phyloP scores from a whole-genome alignment of 345 rosid species.

The Dimocarpus longan region DNA sequence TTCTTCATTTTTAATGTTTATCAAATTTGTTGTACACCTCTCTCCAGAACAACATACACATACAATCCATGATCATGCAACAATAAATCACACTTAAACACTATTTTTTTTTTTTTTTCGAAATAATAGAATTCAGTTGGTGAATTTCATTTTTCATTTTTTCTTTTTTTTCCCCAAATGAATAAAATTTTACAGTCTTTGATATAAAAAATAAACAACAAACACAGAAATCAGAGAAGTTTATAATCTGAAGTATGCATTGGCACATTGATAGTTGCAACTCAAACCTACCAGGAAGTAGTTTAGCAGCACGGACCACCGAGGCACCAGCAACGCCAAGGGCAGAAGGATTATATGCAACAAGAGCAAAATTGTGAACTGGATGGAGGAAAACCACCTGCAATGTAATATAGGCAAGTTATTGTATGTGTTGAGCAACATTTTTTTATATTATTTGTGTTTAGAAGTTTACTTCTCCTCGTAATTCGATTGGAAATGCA shows the following conservation, averaged over 20 bases:
- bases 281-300: slow-evolving; percentile 72
- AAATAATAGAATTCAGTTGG: too few relatives aligned
- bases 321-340: slow-evolving; percentile 72
- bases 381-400: slow-evolving; percentile 99
- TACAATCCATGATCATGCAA: background rate
- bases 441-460: slow-evolving; percentile 3
- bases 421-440: slow-evolving; percentile 13
- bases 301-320: slow-evolving; percentile 81
- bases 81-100: background rate
- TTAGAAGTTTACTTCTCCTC: slow-evolving; percentile 73
- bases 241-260: background rate
- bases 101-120: too few relatives aligned
- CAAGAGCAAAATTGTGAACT: slow-evolving; percentile 90
- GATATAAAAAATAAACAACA: too few relatives aligned
- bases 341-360: slow-evolving; percentile 86
- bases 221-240: background rate
- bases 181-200: too few relatives aligned
- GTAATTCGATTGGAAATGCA: slow-evolving; percentile 94
- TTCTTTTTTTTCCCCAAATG: too few relatives aligned
- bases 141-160: too few relatives aligned
- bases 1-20: too few relatives aligned
- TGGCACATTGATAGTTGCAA: slow-evolving; percentile 6
- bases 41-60: too few relatives aligned
- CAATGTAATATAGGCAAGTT: slow-evolving; percentile 27
- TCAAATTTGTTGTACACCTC: too few relatives aligned